Evolutionary conservation across 305 asterid species (phyloP).

Genomic region (Fraxinus floribunda): DNA sequence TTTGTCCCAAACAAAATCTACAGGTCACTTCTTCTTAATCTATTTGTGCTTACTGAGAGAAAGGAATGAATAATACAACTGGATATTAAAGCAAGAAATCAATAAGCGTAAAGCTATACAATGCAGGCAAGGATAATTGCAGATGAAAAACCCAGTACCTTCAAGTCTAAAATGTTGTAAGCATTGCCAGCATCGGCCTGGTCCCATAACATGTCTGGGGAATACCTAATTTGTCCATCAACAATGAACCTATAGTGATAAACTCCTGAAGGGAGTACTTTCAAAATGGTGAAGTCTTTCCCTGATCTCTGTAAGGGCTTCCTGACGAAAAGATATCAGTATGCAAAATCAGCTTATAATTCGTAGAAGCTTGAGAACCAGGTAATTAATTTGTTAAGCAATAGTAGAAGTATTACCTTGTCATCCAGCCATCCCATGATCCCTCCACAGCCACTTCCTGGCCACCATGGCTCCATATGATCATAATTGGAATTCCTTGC

Average conservation of each 20-base stretch:
- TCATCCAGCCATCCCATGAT: conserved; percentile 75
- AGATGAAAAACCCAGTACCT: conserved; percentile 33
- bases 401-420: conserved; percentile 37
- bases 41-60: neutral
- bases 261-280: conserved; percentile 65
- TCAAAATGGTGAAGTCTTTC: conserved; percentile 63
- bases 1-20: neutral
- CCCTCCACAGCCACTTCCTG: conserved; percentile 60
- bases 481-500: conserved; percentile 62
- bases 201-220: conserved; percentile 53
- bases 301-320: conserved; percentile 57
- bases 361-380: neutral
- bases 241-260: conserved; percentile 64
- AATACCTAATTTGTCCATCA: conserved; percentile 63
- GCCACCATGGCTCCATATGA: conserved; percentile 63
- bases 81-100: neutral
- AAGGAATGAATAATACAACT: neutral
- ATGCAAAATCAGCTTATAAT: neutral
- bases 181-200: conserved; percentile 54
- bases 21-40: neutral
- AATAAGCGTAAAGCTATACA: neutral
- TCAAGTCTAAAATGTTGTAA: conserved; percentile 55
- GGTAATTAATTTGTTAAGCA: neutral
- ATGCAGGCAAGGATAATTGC: neutral
- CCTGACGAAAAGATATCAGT: conserved; percentile 32